Conservation (phyloP, 192 early-diverging fungal genomes). For the Obelidium mucronatum region DNA sequence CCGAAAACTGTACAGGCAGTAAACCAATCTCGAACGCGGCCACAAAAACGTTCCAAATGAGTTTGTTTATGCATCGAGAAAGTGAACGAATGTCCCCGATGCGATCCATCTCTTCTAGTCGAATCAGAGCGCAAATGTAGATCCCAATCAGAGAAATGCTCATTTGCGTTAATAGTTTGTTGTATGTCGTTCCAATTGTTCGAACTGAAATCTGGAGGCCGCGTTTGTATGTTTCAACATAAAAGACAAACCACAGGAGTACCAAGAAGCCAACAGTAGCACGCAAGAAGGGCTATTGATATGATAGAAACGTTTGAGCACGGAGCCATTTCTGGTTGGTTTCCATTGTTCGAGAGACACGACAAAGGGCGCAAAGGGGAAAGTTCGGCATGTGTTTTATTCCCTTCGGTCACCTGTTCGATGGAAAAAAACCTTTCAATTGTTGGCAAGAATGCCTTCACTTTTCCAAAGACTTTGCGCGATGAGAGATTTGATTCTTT, state of each 20-base stretch:
- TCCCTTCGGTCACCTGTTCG: too few species aligned
- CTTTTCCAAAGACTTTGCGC: conserved; percentile 77
- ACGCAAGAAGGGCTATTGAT: too few species aligned
- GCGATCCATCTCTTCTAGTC: not conserved
- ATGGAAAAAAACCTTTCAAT: not conserved
- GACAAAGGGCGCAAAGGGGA: too few species aligned
- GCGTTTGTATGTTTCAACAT: not conserved
- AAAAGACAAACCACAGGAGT: not conserved
- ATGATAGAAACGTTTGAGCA: too few species aligned
- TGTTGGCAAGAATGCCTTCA: conserved; percentile 60
- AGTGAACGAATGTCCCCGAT: not conserved
- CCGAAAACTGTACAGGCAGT: not conserved
- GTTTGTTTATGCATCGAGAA: not conserved
- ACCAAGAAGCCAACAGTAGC: not conserved
- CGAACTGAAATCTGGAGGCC: not conserved
- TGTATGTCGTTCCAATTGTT: not conserved
- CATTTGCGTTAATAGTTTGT: not conserved
- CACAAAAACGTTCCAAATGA: not conserved
- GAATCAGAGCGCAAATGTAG: not conserved
- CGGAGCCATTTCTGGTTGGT: too few species aligned
- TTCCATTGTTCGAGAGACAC: too few species aligned
- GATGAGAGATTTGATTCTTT: conserved; percentile 94
- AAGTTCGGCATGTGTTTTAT: not conserved
- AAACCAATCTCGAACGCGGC: not conserved
- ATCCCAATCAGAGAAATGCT: not conserved